Evolutionary conservation across 169 alveolate species (phyloP).

Genomic region (Plasmodium gallinaceum): DNA sequence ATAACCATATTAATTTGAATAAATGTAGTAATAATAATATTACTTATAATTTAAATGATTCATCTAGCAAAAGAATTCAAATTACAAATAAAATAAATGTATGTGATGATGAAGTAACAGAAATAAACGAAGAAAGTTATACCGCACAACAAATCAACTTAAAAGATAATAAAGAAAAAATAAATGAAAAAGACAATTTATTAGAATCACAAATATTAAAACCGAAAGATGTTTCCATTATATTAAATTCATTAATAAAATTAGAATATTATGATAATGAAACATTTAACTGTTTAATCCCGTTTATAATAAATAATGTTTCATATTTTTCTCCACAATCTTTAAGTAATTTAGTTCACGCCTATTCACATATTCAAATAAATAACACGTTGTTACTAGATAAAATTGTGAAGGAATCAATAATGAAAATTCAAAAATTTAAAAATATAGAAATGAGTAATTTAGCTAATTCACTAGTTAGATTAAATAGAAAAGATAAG

Average conservation of each 20-base stretch:
- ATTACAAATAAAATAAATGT: neutral
- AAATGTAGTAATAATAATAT: neutral
- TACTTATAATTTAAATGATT: neutral
- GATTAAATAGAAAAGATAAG: constrained; percentile 57
- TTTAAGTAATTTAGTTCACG: constrained; percentile 52
- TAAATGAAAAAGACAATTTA: neutral
- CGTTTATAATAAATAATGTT: constrained; percentile 42
- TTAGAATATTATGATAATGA: constrained; percentile 57
- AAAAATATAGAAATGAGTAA: constrained; percentile 71
- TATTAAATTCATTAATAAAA: constrained; percentile 42
- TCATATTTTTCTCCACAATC: constrained; percentile 52
- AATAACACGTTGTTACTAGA: constrained; percentile 27
- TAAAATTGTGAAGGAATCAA: constrained; percentile 22
- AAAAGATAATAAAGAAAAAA: neutral
- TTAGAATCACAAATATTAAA: constrained; percentile 5
- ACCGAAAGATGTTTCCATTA: constrained; percentile 65
- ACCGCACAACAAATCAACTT: neutral
- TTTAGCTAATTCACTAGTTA: constrained; percentile 53
- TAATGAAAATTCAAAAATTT: constrained; percentile 49
- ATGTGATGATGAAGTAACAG: neutral
- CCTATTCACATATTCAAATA: constrained; percentile 62
- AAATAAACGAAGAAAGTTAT: neutral
- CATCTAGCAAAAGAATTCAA: neutral
- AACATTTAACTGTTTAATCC: constrained; percentile 59
- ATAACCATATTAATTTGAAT: neutral